These are phyloP conservation scores for Annulohypoxylon truncatum DNA, from an alignment of 2,329 filamentous ascomycete genomes.

Conservation along the genomic window DNA sequence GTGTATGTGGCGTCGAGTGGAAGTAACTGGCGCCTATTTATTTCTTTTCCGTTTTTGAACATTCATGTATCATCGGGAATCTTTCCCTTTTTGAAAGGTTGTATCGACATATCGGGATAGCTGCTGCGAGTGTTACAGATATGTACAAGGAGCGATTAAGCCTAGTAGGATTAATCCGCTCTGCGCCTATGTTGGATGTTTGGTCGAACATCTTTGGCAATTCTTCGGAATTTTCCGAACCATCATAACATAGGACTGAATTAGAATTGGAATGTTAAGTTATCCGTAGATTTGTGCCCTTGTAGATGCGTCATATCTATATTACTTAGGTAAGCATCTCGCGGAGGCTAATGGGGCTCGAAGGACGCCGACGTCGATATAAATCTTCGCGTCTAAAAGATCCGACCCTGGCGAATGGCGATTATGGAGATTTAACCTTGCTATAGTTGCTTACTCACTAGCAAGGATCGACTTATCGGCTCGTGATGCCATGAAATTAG, in stretches of 20 bases:
- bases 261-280: neutral
- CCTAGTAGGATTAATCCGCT: neutral
- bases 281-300: neutral
- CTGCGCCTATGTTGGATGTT: neutral
- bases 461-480: slow-evolving; percentile 64
- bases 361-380: neutral
- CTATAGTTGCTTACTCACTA: slow-evolving; percentile 49
- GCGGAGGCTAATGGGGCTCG: neutral
- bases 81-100: neutral
- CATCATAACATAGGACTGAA: neutral
- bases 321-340: neutral
- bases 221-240: neutral
- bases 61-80: slow-evolving; percentile 2
- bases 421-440: neutral
- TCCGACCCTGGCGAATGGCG: neutral
- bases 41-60: slow-evolving; percentile 7
- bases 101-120: neutral
- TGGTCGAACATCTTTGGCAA: neutral
- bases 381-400: neutral
- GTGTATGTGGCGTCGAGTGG: slow-evolving; percentile 3
- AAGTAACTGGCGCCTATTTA: slow-evolving; percentile 25
- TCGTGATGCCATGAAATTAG: slow-evolving; percentile 62
- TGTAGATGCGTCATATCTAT: neutral
- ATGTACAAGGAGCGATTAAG: slow-evolving; percentile 9
- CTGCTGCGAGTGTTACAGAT: neutral